Evolutionary conservation across 2,329 filamentous ascomycete genomes (phyloP), one percentile per base, ranked within the genome.

Genomic region (Neonectria magnoliae): DNA sequence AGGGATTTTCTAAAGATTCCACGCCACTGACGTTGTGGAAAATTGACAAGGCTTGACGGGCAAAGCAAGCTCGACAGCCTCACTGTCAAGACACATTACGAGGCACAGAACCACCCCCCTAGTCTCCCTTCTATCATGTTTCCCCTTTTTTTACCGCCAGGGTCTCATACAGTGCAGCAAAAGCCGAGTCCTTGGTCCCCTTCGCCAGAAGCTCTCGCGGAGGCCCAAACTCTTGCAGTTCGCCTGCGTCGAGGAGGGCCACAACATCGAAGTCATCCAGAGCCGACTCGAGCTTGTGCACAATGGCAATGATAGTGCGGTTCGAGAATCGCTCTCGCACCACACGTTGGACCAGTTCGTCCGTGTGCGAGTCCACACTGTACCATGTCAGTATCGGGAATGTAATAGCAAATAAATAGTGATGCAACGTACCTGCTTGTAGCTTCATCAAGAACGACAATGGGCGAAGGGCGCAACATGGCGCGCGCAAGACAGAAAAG

Each of bases 401-500:
- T 25, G 16, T 47, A 31, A 50, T n/a, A 54, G 3, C 22, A 38
- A 42, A 6, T 25, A 16, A 13, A 13, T 0, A 33, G 3, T 7
- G 5, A 10, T 3, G 14, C 9, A 31, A 47, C 62, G n/a, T 68
- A 75, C 76, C 75, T 80, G 74, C 77, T 81, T 5, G 80, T 82
- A 1, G 78, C 76, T 67, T 83, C 81, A 22, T 83, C 81, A 1
- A 83, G 64, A 8, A 84, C 71, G 0, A 85, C 67, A 2, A 84
- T 70, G 14, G 75, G 78, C 0, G 78, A 76, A 33, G 75, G 74
- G 3, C 76, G 71, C 7, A 85, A 65, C 6, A 86, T 73, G 0
- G 83, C 81, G 2, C 85, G 77, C 0, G 82, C 84, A 14, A 87
- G 74, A 10, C 78, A 80, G 55, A 87, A 80, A 0, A 87, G 72